Percentiles rank a stretch among this genome's conserved stretches.
phyloP scores from a whole-genome alignment of 805 yeast genomes.

The Pichia scutulata region DNA sequence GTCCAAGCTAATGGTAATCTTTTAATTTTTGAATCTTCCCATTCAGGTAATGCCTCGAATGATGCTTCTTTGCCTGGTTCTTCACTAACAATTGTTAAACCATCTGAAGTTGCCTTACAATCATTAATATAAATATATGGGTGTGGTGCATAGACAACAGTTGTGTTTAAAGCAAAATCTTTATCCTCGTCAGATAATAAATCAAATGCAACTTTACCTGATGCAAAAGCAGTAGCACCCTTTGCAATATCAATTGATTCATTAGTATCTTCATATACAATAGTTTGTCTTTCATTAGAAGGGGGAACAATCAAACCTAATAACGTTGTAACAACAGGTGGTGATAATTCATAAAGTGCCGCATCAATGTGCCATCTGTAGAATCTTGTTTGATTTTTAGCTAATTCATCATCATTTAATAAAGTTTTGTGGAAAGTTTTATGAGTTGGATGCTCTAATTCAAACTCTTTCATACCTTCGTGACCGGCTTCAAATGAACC shows the following conservation, averaged over 20 bases:
- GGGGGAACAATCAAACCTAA: conserved; percentile 79
- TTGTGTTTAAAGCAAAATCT: conserved; percentile 66
- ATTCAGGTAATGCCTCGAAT: conserved; percentile 64
- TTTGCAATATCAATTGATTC: conserved; percentile 62
- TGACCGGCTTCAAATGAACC: conserved; percentile 48
- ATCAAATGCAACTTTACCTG: conserved; percentile 76
- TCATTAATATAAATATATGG: conserved; percentile 81
- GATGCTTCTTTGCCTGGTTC: conserved; percentile 52
- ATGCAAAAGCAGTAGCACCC: conserved; percentile 85
- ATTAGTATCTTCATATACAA: conserved; percentile 59
- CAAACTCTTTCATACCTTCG: conserved; percentile 40
- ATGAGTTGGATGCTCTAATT: conserved; percentile 78
- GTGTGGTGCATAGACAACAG: conserved; percentile 85
- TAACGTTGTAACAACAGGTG: conserved; percentile 80
- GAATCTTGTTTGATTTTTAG: conserved; percentile 61
- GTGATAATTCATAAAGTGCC: conserved; percentile 77
- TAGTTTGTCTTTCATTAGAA: conserved; percentile 49
- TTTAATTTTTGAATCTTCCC: conserved; percentile 77
- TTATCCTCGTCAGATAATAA: conserved; percentile 61
- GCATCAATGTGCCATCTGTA: conserved; percentile 95
- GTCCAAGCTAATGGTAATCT: conserved; percentile 86
- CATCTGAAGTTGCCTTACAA: conserved; percentile 78
- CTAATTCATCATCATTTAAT: conserved; percentile 56
- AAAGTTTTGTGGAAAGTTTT: conserved; percentile 67
- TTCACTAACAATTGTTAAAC: conserved; percentile 78